Evolutionary conservation across 768 basidiomycete species (phyloP).

Genomic region (Agaricus sinodeliciosus): DNA sequence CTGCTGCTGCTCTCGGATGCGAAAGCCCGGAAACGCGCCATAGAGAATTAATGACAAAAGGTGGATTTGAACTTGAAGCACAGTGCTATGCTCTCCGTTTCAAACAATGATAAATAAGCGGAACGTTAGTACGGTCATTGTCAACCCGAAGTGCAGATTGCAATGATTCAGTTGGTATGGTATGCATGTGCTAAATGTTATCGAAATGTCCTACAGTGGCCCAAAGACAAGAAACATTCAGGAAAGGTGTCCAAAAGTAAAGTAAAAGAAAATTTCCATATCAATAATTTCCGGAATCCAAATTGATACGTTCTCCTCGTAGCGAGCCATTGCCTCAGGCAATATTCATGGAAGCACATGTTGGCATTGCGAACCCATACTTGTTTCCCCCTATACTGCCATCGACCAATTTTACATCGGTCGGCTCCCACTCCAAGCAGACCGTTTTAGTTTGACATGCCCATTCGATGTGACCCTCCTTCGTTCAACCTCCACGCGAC

Average conservation of each 20-base stretch:
- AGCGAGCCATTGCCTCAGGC: conserved; percentile 56
- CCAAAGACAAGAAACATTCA: neutral
- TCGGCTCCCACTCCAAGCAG: conserved; percentile 59
- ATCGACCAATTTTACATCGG: conserved; percentile 69
- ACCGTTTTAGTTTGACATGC: conserved; percentile 64
- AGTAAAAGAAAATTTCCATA: conserved; percentile 20
- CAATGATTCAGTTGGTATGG: conserved; percentile 3
- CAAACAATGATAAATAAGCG: conserved; percentile 5
- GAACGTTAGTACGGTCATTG: neutral
- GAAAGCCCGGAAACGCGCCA: conserved; percentile 68
- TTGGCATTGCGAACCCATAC: conserved; percentile 49
- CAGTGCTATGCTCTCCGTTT: neutral
- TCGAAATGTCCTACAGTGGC: neutral
- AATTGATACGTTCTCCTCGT: conserved; percentile 41
- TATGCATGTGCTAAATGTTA: conserved; percentile 2
- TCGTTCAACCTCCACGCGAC: conserved; percentile 49
- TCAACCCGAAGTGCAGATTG: neutral
- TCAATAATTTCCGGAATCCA: conserved; percentile 25
- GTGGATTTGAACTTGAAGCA: neutral
- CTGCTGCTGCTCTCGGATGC: conserved; percentile 56
- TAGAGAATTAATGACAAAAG: conserved; percentile 17
- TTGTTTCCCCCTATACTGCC: conserved; percentile 61
- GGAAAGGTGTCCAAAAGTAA: neutral
- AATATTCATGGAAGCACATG: conserved; percentile 65
- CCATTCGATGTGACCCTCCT: conserved; percentile 57